phyloP scores from a whole-genome alignment of 371 early-diverging fungal genomes.

The Lichtheimia hyalospora region DNA sequence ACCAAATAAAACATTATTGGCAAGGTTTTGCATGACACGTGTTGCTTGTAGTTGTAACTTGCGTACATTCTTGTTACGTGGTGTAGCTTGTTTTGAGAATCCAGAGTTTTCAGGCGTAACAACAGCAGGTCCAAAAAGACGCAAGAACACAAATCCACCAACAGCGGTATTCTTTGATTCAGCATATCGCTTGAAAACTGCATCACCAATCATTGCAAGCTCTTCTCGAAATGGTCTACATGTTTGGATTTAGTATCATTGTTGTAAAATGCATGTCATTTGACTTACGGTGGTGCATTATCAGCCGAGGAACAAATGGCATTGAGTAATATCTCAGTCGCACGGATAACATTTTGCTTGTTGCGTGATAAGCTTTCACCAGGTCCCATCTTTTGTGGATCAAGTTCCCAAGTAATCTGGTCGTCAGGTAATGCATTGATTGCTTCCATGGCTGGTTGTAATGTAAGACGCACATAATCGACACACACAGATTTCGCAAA shows the following conservation, averaged over 20 bases:
- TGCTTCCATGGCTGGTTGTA: constrained; percentile 73
- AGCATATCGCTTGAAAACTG: constrained; percentile 83
- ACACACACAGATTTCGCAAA: constrained; percentile 77
- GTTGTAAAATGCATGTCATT: constrained; percentile 15
- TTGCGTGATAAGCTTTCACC: constrained; percentile 67
- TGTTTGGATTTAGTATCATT: constrained; percentile 1
- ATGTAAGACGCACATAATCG: constrained; percentile 78
- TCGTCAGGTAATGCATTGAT: constrained; percentile 48
- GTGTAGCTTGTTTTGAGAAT: constrained; percentile 37
- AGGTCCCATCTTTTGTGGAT: constrained; percentile 74
- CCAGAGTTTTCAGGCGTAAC: constrained; percentile 77
- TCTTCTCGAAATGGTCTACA: constrained; percentile 68
- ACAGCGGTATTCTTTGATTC: constrained; percentile 85
- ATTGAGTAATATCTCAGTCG: constrained; percentile 78
- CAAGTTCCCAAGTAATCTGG: constrained; percentile 71
- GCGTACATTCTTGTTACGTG: constrained; percentile 47
- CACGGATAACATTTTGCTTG: constrained; percentile 72
- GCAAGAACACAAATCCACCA: constrained; percentile 92
- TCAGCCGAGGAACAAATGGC: constrained; percentile 72
- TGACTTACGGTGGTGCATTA: constrained; percentile 60
- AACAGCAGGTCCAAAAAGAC: constrained; percentile 93
- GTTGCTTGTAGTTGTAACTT: constrained; percentile 87
- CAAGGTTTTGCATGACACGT: constrained; percentile 93
- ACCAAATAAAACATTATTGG: constrained; percentile 92
- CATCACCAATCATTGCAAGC: constrained; percentile 70